Evolutionary conservation across 1,284 basidiomycete species (phyloP), one percentile per base, ranked within the genome.

Genomic region (Singerocomus rubriflavus): DNA sequence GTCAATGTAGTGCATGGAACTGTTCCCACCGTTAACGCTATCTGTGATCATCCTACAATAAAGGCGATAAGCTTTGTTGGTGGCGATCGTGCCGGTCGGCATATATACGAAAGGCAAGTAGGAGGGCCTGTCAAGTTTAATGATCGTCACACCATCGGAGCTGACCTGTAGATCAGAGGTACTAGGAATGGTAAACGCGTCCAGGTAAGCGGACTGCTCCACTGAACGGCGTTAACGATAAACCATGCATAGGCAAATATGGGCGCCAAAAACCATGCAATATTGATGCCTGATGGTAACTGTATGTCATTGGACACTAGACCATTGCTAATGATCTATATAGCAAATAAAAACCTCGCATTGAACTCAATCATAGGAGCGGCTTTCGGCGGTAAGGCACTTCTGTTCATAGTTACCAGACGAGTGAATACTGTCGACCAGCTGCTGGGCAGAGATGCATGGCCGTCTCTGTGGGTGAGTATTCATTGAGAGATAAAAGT

Each of bases 61-160:
- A 93, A 86, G 66, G 96, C 95, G 9, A 94, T 98, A 67, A 93
- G 91, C 59, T 98, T 99, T 67, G 96, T 99, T n/a, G 96, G 96
- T 25, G 93, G 93, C 36, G 93, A 99, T 71, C 79, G 79, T 38
- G 96, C 96, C 12, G 96, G 96, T 38, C 86, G 84, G 59, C 94
- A 98, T 67, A 98, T 99, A 59, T 98, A 93, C 68, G 82, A 94
- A 60, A 79, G 92, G 85, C 84, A 62, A 58, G 73, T 57, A 33
- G 39, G 27, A 12, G 21, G 29, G 21, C 42, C 6, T 39, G 13
- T 43, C 12, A 6, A 25, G 14, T n/a, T 30, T 9, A 31, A 17
- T 27, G 16, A 30, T 29, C 10, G 7, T 17, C 9, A 30, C 32
- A 27, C n/a, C 16, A 14, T 21, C 25, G 17, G 17, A 33, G 35